Evolutionary conservation across 768 basidiomycete genomes (phyloP).

Genomic region (Phallus indusiatus): DNA sequence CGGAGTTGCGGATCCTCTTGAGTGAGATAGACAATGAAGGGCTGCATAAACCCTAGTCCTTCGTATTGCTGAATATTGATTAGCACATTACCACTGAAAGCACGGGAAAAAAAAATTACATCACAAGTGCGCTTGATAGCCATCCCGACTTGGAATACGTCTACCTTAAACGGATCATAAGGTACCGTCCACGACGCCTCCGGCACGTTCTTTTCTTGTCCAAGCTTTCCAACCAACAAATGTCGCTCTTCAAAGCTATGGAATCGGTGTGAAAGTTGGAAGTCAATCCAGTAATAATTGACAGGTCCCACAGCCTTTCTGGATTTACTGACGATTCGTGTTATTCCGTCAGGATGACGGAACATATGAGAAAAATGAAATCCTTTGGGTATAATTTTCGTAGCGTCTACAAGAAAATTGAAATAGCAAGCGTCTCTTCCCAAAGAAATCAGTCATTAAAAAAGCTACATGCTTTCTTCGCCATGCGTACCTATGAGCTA

Average conservation of each 20-base stretch:
- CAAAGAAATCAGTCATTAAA: background rate
- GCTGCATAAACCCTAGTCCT: background rate
- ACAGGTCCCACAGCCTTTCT: background rate
- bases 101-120: background rate
- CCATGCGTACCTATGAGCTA: background rate
- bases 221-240: slow-evolving; percentile 10
- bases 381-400: slow-evolving; percentile 13
- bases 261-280: slow-evolving; percentile 17
- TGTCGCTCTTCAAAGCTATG: background rate
- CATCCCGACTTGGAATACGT: slow-evolving; percentile 12
- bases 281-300: slow-evolving; percentile 21
- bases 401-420: slow-evolving; percentile 19
- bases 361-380: slow-evolving; percentile 11
- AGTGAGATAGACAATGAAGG: slow-evolving; percentile 20
- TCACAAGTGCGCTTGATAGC: background rate
- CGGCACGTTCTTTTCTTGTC: slow-evolving; percentile 13
- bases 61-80: too few relatives aligned
- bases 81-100: background rate
- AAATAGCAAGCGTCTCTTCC: slow-evolving; percentile 15
- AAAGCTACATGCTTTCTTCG: background rate
- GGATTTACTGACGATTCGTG: too few relatives aligned
- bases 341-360: too few relatives aligned
- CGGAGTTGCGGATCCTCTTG: slow-evolving; percentile 17
- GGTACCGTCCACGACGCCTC: slow-evolving; percentile 12
- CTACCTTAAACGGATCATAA: slow-evolving; percentile 19